phyloP scores from a whole-genome alignment of 192 early-diverging fungal species.

The Coemansia pectinata region DNA sequence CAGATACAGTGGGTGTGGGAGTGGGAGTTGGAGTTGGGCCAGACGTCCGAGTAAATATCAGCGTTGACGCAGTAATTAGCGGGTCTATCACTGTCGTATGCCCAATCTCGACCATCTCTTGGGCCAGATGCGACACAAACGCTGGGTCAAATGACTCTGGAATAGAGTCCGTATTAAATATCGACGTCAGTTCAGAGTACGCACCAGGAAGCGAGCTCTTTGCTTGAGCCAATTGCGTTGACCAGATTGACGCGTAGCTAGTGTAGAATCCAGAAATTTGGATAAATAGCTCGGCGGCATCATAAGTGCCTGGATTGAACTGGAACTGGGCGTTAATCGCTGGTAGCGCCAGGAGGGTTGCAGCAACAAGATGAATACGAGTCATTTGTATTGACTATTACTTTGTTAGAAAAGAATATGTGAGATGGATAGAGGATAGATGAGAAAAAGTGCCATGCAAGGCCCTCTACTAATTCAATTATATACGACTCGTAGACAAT shows the following conservation, averaged over 20 bases:
- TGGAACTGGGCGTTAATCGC: constrained; percentile 21
- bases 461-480: too few species aligned
- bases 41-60: not conserved
- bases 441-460: not conserved
- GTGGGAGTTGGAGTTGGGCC: not conserved
- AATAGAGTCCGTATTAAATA: constrained; percentile 15
- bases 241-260: constrained; percentile 27
- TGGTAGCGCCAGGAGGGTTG: not conserved
- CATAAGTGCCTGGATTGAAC: constrained; percentile 37
- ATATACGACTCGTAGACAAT: too few species aligned
- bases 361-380: not conserved
- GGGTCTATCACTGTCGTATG: constrained; percentile 31
- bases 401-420: not conserved
- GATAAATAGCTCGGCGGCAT: constrained; percentile 20
- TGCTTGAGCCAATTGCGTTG: constrained; percentile 21
- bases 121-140: constrained; percentile 29
- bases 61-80: not conserved
- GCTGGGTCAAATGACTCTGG: constrained; percentile 28
- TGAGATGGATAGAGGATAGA: not conserved
- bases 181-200: constrained; percentile 24
- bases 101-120: constrained; percentile 32
- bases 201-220: constrained; percentile 26
- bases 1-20: not conserved
- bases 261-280: constrained; percentile 31
- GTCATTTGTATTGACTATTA: not conserved